These are phyloP conservation scores for Phaeodactylum tricornutum DNA, from an alignment of 108 stramenopile genomes.

Conservation along the genomic window DNA sequence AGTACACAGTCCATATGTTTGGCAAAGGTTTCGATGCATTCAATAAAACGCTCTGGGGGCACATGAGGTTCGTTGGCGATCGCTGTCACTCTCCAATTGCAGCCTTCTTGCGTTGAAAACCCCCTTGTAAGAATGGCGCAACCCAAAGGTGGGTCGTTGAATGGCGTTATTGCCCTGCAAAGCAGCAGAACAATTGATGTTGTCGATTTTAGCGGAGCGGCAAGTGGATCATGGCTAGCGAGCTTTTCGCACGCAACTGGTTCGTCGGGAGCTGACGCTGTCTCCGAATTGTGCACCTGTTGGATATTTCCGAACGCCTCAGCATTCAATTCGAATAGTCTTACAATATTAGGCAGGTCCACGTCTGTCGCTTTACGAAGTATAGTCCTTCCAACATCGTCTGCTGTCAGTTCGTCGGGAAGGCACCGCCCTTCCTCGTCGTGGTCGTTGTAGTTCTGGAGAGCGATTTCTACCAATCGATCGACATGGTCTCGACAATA, in stretches of 20 bases:
- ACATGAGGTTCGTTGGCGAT: slow-evolving; percentile 53
- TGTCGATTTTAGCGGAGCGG: slow-evolving; percentile 12
- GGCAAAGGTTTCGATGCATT: slow-evolving; percentile 55
- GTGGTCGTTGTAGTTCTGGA: slow-evolving; percentile 38
- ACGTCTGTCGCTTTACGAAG: slow-evolving; percentile 39
- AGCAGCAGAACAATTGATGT: slow-evolving; percentile 47
- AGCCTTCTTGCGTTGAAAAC: slow-evolving; percentile 33
- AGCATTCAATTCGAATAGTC: slow-evolving; percentile 14
- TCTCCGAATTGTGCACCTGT: not conserved
- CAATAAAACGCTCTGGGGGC: slow-evolving; percentile 60
- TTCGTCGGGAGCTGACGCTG: not conserved
- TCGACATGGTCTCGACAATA: slow-evolving; percentile 23
- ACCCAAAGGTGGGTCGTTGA: slow-evolving; percentile 65
- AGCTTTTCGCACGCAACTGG: too few species aligned
- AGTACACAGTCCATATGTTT: slow-evolving; percentile 36
- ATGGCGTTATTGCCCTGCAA: slow-evolving; percentile 46
- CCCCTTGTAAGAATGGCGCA: slow-evolving; percentile 55
- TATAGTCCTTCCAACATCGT: slow-evolving; percentile 50
- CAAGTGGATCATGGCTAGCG: slow-evolving; percentile 5
- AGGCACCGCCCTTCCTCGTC: slow-evolving; percentile 49
- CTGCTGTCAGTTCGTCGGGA: slow-evolving; percentile 27
- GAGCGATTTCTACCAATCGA: slow-evolving; percentile 21
- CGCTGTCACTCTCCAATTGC: slow-evolving; percentile 28
- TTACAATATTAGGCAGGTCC: slow-evolving; percentile 35
- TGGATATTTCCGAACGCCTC: too few species aligned